Evolutionary conservation across 768 basidiomycete species (phyloP), one percentile per base, ranked within the genome.

Genomic region (Boletus huronensis): DNA sequence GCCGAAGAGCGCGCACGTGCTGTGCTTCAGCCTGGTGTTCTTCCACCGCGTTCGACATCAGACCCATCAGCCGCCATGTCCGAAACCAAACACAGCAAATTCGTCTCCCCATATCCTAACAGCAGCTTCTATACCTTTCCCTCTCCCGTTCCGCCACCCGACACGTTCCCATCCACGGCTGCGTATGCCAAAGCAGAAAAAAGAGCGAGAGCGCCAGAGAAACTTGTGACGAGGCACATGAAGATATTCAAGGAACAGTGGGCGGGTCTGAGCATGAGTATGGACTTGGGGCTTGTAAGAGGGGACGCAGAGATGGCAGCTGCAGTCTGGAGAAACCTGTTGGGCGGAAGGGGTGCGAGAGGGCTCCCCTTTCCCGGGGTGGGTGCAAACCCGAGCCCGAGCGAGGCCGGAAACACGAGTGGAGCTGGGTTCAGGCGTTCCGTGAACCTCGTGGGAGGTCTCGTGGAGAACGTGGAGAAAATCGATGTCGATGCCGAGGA

Each of bases 161-260:
- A 66, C 40, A 69, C 64, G 53, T 67, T 59, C 23, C 62, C 65
- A 50, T 72, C 66, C 48, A 49, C 55, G 39, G 51, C 56, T 57
- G 68, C 65, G 3, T 64, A 70, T 23, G 48, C 44, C n/a, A 68
- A 66, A 16, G 69, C 70, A 10, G 59, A 63, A 51, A 66, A 69
- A 50, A 64, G 58, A 9, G 74, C 75, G 3, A 76, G 79, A 39
- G 88, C 86, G 0, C 89, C 90, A 4, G 91, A 95, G 64, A 71
- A 84, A 3, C 79, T 93, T 35, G 85, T 98, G 39, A 83, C 83
- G 42, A 82, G 84, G 42, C 93, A 96, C 70, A 88, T 98, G 90
- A 89, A 88, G 68, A 88, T 91, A 48, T 84, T 95, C 76, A 87
- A 87, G 58, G 90, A 96, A 68, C 93, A 96, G 66, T 94, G 90